These are phyloP conservation scores for Halenospora varia DNA, from an alignment of 495 filamentous ascomycete species.

Conservation along the genomic window DNA sequence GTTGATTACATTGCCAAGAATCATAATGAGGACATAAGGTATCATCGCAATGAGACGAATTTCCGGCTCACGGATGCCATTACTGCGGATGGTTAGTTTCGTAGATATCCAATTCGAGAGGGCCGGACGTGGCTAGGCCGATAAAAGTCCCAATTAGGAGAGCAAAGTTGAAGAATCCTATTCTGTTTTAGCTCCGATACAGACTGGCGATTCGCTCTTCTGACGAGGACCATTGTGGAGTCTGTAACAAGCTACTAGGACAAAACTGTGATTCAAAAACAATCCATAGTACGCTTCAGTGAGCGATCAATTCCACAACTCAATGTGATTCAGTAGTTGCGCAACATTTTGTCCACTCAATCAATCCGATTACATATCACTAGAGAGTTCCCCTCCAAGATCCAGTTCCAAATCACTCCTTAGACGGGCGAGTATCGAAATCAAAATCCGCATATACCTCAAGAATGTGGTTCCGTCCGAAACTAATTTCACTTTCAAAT, in stretches of 20 bases:
- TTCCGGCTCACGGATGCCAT: slow-evolving; percentile 50
- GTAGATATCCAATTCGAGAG: slow-evolving; percentile 46
- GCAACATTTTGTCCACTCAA: too few species aligned
- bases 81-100: slow-evolving; percentile 44
- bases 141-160: slow-evolving; percentile 45
- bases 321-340: too few species aligned
- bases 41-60: slow-evolving; percentile 53
- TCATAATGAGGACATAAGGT: slow-evolving; percentile 55
- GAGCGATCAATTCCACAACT: too few species aligned
- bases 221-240: neutral
- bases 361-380: too few species aligned
- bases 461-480: neutral
- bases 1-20: slow-evolving; percentile 56
- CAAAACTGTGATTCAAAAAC: neutral
- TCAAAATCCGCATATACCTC: neutral
- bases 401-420: too few species aligned
- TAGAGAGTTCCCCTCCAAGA: too few species aligned
- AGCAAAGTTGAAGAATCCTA: slow-evolving; percentile 43
- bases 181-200: too few species aligned
- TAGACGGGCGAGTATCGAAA: too few species aligned
- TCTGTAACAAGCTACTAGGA: neutral
- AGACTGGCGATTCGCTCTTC: neutral
- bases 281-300: neutral
- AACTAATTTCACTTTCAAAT: neutral
- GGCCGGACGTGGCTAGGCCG: slow-evolving; percentile 45